Evolutionary conservation across 1,284 basidiomycete species (phyloP).

Genomic region (Entoloma clypeatum): DNA sequence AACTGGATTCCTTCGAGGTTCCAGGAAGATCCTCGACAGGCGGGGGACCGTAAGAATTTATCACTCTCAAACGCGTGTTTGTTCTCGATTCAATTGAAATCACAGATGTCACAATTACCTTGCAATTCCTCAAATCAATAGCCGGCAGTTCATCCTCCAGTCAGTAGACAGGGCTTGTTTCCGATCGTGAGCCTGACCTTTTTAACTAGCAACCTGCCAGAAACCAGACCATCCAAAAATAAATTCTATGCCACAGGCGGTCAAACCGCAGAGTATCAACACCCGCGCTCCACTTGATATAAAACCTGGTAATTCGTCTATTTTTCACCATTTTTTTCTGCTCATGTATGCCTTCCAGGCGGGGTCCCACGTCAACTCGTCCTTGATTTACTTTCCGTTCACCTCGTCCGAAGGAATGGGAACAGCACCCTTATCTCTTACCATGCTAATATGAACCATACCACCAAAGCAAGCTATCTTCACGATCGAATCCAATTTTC

Average conservation of each 20-base stretch:
- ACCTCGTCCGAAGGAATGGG: constrained; percentile 35
- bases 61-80: not conserved
- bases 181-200: no score
- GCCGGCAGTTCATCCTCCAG: not conserved
- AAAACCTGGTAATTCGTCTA: constrained; percentile 5
- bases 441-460: constrained; percentile 29
- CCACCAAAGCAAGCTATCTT: constrained; percentile 32
- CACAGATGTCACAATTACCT: constrained; percentile 42
- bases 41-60: constrained; percentile 39
- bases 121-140: constrained; percentile 34
- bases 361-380: constrained; percentile 22
- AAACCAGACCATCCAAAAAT: no score
- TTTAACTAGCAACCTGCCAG: no score
- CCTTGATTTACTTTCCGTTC: constrained; percentile 38
- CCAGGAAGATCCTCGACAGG: constrained; percentile 33
- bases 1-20: constrained; percentile 49
- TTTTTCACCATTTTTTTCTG: not conserved
- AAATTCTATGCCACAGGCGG: not conserved
- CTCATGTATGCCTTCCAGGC: not conserved
- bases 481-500: constrained; percentile 32
- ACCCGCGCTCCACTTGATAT: constrained; percentile 4
- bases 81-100: not conserved
- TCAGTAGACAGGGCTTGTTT: no score
- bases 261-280: constrained; percentile 4
- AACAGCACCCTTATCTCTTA: constrained; percentile 39